Evolutionary conservation across 352 stramenopile genomes (phyloP).

Genomic region (Phytopythium cucurbitacearum): DNA sequence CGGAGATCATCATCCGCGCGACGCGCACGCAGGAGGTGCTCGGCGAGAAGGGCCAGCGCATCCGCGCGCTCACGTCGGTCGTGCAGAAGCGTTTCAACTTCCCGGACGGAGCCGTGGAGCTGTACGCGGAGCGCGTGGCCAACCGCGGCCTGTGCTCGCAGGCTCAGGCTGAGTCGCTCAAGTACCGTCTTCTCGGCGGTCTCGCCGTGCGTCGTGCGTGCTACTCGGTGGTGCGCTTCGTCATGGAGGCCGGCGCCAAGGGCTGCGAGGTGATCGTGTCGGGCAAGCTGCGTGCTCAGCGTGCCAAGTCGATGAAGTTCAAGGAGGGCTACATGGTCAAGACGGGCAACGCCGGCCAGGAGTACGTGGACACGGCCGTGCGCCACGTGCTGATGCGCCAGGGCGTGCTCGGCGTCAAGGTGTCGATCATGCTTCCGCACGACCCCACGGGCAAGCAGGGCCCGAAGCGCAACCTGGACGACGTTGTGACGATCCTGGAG

Average conservation of each 20-base stretch:
- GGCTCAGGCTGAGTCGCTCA: conserved; percentile 98
- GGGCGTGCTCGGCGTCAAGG: conserved; percentile 99
- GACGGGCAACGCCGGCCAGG: conserved; percentile 96
- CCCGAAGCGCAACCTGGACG: conserved; percentile 97
- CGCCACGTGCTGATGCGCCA: conserved; percentile 99
- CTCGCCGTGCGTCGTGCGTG: conserved; percentile 98
- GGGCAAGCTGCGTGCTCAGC: conserved; percentile 98
- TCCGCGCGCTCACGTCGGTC: conserved; percentile 98
- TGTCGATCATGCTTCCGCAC: conserved; percentile 99
- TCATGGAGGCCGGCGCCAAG: conserved; percentile 99
- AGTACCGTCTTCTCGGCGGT: conserved; percentile 99
- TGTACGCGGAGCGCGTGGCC: conserved; percentile 98
- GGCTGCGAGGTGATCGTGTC: conserved; percentile 99
- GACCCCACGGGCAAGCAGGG: conserved; percentile 96
- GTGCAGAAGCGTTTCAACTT: conserved; percentile 99
- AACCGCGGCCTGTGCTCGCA: conserved; percentile 98
- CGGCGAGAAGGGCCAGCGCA: conserved; percentile 99
- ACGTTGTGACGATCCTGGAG: conserved; percentile 99
- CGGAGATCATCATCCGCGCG: conserved; percentile 99
- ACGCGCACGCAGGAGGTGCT: conserved; percentile 99
- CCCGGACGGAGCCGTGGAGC: conserved; percentile 92
- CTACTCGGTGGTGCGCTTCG: conserved; percentile 99
- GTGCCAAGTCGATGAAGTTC: conserved; percentile 99
- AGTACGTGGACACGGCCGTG: conserved; percentile 98
- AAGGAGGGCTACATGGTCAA: conserved; percentile 99